Conservation (phyloP, 2,329 filamentous ascomycete genomes). For the Fusarium longipes region DNA sequence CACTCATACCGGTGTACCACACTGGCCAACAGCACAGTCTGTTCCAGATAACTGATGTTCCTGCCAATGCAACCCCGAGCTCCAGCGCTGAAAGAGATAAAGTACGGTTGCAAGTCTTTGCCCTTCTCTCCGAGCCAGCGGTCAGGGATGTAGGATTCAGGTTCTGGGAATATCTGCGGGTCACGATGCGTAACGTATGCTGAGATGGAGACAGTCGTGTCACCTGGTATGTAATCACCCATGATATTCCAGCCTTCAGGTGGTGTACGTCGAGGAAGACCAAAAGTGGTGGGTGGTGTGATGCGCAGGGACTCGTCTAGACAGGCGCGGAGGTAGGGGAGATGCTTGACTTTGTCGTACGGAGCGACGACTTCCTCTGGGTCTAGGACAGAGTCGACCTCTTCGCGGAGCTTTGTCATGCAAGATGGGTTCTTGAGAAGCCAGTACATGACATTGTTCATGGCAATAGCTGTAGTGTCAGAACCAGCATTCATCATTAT, state of each 20-base stretch:
- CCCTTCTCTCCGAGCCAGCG: slow-evolving; percentile 54
- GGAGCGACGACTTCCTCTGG: slow-evolving; percentile 57
- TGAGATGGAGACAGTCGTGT: slow-evolving; percentile 55
- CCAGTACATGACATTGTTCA: slow-evolving; percentile 64
- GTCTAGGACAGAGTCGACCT: slow-evolving; percentile 59
- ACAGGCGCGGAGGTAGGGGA: slow-evolving; percentile 64
- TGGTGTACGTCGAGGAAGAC: slow-evolving; percentile 44
- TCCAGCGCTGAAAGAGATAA: slow-evolving; percentile 57
- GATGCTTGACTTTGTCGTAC: slow-evolving; percentile 62
- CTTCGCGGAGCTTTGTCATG: slow-evolving; percentile 55
- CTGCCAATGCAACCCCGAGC: slow-evolving; percentile 56
- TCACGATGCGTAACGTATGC: slow-evolving; percentile 54
- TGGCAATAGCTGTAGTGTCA: slow-evolving; percentile 61
- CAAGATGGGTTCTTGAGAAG: slow-evolving; percentile 59
- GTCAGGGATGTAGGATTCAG: slow-evolving; percentile 54
- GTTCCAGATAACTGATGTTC: slow-evolving; percentile 57
- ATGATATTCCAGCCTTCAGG: slow-evolving; percentile 48
- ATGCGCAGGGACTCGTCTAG: slow-evolving; percentile 60
- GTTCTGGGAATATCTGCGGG: slow-evolving; percentile 53
- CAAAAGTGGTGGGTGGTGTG: slow-evolving; percentile 46
- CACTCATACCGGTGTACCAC: slow-evolving; percentile 58
- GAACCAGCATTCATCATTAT: slow-evolving; percentile 65
- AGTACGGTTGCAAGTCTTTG: slow-evolving; percentile 51
- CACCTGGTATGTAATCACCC: slow-evolving; percentile 51
- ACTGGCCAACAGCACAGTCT: slow-evolving; percentile 57